Percentiles rank a stretch among this genome's conserved stretches.
Evolutionary conservation across 73 alveolate genomes (phyloP).

Genomic region (Paramecium sexaurelia): DNA sequence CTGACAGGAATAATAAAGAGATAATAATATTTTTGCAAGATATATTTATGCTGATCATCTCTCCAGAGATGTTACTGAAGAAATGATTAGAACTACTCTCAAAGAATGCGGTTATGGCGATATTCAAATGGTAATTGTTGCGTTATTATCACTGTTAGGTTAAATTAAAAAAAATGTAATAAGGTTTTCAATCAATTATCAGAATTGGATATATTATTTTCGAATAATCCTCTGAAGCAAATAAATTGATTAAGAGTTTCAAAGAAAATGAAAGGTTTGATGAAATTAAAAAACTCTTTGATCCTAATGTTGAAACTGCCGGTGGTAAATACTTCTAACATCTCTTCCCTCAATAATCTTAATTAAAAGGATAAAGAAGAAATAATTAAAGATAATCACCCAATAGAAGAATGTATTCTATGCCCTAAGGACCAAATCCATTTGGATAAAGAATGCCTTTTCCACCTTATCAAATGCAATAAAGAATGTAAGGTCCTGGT

Average conservation of each 20-base stretch:
- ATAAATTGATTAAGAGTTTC: conserved; percentile 14
- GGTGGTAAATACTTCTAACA: not conserved
- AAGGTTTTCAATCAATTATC: conserved; percentile 10
- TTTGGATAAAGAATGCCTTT: conserved; percentile 14
- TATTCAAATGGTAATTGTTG: not conserved
- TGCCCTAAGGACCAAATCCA: not conserved
- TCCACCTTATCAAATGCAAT: not conserved
- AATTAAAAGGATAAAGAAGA: conserved; percentile 27
- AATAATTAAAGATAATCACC: conserved; percentile 31
- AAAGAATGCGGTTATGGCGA: conserved; percentile 55
- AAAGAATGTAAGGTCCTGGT: not conserved
- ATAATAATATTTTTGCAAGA: conserved; percentile 6
- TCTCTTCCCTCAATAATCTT: conserved; percentile 35
- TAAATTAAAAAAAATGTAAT: conserved; percentile 40
- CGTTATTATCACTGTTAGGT: not conserved
- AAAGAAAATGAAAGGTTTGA: conserved; percentile 42
- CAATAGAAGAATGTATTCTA: conserved; percentile 27
- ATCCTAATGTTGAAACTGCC: not conserved
- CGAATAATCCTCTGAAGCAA: conserved; percentile 40
- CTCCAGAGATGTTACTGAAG: conserved; percentile 49
- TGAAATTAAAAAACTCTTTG: conserved; percentile 4
- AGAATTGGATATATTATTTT: conserved; percentile 44
- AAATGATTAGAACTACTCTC: conserved; percentile 5
- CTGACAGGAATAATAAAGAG: conserved; percentile 46
- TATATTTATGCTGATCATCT: conserved; percentile 41